A percentile compares a stretch with the other conserved stretches of the same genome.
Evolutionary conservation across 2,329 filamentous ascomycete species (phyloP).

Genomic region (Ascosphaera acerosa): DNA sequence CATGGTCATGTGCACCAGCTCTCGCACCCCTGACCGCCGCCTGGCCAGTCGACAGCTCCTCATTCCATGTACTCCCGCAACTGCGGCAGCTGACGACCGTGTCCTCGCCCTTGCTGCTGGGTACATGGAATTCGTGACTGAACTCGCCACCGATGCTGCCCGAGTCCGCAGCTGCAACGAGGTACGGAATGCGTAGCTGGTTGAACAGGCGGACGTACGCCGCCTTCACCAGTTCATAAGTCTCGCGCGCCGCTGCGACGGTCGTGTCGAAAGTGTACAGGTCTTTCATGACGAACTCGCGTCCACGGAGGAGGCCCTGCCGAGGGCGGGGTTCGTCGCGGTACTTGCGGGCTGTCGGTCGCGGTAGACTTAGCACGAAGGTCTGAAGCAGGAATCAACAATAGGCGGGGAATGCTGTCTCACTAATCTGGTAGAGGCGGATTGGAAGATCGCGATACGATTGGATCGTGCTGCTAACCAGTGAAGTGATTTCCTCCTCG

Average conservation of each 20-base stretch:
- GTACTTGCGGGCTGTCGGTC: conserved; percentile 51
- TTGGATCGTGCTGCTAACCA: conserved; percentile 46
- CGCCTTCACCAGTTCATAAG: conserved; percentile 47
- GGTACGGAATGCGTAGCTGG: conserved; percentile 57
- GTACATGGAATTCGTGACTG: conserved; percentile 86
- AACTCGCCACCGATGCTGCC: conserved; percentile 87
- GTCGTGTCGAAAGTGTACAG: conserved; percentile 79
- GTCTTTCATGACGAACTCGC: conserved; percentile 96
- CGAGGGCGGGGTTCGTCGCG: conserved; percentile 75
- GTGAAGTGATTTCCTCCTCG: conserved; percentile 69
- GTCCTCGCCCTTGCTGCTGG: conserved; percentile 60
- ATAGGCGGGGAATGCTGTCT: conserved; percentile 8
- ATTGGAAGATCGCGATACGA: conserved; percentile 75
- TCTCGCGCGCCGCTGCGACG: conserved; percentile 41
- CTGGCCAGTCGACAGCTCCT: conserved; percentile 44
- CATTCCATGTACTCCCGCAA: conserved; percentile 61
- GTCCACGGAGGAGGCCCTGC: conserved; percentile 62
- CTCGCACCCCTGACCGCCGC: conserved; percentile 5
- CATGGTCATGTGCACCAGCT: not conserved
- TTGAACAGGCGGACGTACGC: conserved; percentile 58
- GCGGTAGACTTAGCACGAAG: not conserved
- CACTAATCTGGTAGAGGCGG: conserved; percentile 72
- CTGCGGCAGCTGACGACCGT: conserved; percentile 46
- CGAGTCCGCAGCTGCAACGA: conserved; percentile 72
- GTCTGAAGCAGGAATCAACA: not conserved